Evolutionary conservation across 805 yeast genomes (phyloP).

Genomic region (Wickerhamomyces bovis): DNA sequence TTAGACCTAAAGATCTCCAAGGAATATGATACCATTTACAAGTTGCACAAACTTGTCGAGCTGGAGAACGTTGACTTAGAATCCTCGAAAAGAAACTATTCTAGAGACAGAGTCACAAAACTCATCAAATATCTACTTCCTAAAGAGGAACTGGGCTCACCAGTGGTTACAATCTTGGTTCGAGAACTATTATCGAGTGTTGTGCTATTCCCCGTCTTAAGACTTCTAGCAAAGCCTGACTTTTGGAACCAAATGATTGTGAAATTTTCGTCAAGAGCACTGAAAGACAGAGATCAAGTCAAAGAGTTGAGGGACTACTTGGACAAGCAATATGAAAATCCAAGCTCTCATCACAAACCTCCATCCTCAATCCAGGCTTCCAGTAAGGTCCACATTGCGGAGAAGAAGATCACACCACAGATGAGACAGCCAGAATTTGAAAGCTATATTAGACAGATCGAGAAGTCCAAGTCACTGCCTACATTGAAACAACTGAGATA

Average conservation of each 20-base stretch:
- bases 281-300: constrained; percentile 72
- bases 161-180: constrained; percentile 42
- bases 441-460: constrained; percentile 32
- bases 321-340: constrained; percentile 48
- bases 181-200: constrained; percentile 59
- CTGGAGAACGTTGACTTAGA: constrained; percentile 30
- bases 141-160: constrained; percentile 35
- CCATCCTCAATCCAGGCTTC: constrained; percentile 1
- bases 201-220: constrained; percentile 45
- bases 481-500: constrained; percentile 45
- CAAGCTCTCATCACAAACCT: background rate
- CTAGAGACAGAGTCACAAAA: constrained; percentile 35
- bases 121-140: constrained; percentile 49
- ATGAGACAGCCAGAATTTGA: constrained; percentile 37
- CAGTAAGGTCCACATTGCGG: constrained; percentile 6
- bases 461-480: constrained; percentile 28
- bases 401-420: constrained; percentile 30
- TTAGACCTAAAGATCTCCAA: constrained; percentile 36
- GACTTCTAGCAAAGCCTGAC: constrained; percentile 63
- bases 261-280: constrained; percentile 50
- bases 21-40: constrained; percentile 31
- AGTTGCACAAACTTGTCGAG: constrained; percentile 53
- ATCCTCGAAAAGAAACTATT: constrained; percentile 42
- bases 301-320: constrained; percentile 63
- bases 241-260: constrained; percentile 66